Conservation (phyloP, 352 stramenopile genomes). For the Hyaloperonospora brassicae region DNA sequence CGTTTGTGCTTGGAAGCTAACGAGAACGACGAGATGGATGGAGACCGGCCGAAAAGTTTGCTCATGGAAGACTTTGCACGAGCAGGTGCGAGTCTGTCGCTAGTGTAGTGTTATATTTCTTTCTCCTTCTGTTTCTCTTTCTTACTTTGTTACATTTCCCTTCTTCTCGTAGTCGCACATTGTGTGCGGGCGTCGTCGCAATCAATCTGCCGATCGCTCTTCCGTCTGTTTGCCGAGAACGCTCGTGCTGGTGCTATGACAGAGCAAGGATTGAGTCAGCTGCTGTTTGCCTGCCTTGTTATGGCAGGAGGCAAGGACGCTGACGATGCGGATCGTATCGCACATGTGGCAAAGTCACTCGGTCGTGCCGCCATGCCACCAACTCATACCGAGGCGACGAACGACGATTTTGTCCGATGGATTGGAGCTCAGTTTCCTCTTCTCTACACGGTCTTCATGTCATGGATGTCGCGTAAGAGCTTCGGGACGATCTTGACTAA, state of each 20-base stretch:
- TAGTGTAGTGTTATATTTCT: not conserved
- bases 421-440: slow-evolving; percentile 51
- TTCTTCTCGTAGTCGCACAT: slow-evolving; percentile 39
- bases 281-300: slow-evolving; percentile 43
- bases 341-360: slow-evolving; percentile 36
- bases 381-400: slow-evolving; percentile 23
- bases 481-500: slow-evolving; percentile 39
- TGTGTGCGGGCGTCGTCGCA: slow-evolving; percentile 62
- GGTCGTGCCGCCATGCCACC: slow-evolving; percentile 31
- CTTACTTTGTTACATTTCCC: not conserved
- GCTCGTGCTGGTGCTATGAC: slow-evolving; percentile 24
- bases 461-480: slow-evolving; percentile 54
- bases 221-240: slow-evolving; percentile 41
- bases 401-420: slow-evolving; percentile 61
- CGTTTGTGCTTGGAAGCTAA: slow-evolving; percentile 39
- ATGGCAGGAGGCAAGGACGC: slow-evolving; percentile 40
- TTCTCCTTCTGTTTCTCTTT: not conserved
- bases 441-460: slow-evolving; percentile 67
- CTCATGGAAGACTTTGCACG: slow-evolving; percentile 50
- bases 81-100: slow-evolving; percentile 33
- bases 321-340: slow-evolving; percentile 26
- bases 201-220: slow-evolving; percentile 42
- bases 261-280: slow-evolving; percentile 32
- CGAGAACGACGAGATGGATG: slow-evolving; percentile 13
- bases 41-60: slow-evolving; percentile 13